Evolutionary conservation across 495 filamentous ascomycete species (phyloP).

Genomic region (Pyrenopolyporus hunteri): DNA sequence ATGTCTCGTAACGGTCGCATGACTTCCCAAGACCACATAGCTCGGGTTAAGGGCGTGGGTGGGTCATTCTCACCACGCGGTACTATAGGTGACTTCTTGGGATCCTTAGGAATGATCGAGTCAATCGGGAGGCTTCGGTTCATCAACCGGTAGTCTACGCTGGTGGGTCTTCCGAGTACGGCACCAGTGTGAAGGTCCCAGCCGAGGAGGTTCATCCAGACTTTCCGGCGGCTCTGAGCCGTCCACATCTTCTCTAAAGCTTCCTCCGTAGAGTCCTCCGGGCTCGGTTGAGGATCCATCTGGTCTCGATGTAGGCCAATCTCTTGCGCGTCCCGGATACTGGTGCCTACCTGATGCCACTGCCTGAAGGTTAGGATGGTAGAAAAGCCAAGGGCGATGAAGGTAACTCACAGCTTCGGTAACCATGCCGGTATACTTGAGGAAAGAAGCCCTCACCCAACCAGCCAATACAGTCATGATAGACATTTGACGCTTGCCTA

Average conservation of each 20-base stretch:
- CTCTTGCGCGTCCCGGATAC: conserved; percentile 67
- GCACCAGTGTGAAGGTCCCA: conserved; percentile 67
- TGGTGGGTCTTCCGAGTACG: conserved; percentile 64
- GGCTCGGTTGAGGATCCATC: conserved; percentile 46
- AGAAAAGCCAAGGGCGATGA: background rate
- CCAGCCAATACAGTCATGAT: conserved; percentile 62
- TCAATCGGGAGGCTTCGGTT: conserved; percentile 51
- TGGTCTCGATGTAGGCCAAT: conserved; percentile 64
- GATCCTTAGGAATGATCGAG: conserved; percentile 41
- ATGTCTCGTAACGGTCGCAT: conserved; percentile 47
- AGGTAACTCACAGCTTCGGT: conserved; percentile 51
- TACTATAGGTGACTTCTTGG: conserved; percentile 44
- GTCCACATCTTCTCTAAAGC: conserved; percentile 59
- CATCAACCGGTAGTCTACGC: conserved; percentile 53
- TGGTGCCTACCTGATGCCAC: conserved; percentile 65
- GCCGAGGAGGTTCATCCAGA: conserved; percentile 62
- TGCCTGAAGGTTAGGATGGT: conserved; percentile 37
- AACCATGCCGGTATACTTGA: conserved; percentile 59
- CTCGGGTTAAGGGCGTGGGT: conserved; percentile 51
- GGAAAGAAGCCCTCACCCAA: conserved; percentile 55
- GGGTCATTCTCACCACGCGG: conserved; percentile 46
- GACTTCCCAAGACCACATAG: conserved; percentile 45
- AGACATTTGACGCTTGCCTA: conserved; percentile 61
- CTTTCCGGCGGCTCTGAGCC: conserved; percentile 56
- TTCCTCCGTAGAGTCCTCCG: conserved; percentile 49